Conservation (phyloP, 2,329 filamentous ascomycete species). For the Trichoderma sp. region DNA sequence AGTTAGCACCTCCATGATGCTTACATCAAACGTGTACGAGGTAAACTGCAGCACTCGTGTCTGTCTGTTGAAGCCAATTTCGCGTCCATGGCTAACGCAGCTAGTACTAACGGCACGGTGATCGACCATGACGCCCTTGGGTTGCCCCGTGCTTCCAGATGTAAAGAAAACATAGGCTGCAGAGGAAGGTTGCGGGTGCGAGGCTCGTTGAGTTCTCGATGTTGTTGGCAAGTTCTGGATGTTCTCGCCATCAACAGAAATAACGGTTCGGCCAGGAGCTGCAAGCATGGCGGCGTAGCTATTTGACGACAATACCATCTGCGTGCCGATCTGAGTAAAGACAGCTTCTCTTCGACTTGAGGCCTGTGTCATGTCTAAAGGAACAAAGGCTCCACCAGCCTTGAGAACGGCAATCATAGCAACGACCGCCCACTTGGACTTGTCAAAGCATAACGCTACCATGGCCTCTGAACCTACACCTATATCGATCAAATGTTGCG, state of each 20-base stretch:
- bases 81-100: conserved; percentile 38
- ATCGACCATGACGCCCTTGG: conserved; percentile 53
- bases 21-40: too few relatives aligned
- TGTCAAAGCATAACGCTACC: conserved; percentile 35
- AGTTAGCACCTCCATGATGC: too few relatives aligned
- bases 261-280: too few relatives aligned
- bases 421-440: conserved; percentile 28
- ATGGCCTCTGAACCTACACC: conserved; percentile 32
- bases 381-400: conserved; percentile 31
- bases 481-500: neutral
- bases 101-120: conserved; percentile 42
- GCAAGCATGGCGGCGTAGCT: too few relatives aligned
- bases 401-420: conserved; percentile 31
- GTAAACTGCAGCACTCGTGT: too few relatives aligned
- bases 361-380: conserved; percentile 17
- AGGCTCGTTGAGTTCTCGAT: neutral
- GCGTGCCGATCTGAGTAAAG: neutral
- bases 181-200: conserved; percentile 23
- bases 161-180: conserved; percentile 50
- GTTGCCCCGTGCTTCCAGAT: conserved; percentile 55
- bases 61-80: conserved; percentile 24
- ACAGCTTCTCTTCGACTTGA: too few relatives aligned
- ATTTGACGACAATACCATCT: too few relatives aligned
- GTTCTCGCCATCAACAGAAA: too few relatives aligned
- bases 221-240: neutral